Evolutionary conservation across 495 filamentous ascomycete genomes (phyloP).

Genomic region (Neurospora sp.): DNA sequence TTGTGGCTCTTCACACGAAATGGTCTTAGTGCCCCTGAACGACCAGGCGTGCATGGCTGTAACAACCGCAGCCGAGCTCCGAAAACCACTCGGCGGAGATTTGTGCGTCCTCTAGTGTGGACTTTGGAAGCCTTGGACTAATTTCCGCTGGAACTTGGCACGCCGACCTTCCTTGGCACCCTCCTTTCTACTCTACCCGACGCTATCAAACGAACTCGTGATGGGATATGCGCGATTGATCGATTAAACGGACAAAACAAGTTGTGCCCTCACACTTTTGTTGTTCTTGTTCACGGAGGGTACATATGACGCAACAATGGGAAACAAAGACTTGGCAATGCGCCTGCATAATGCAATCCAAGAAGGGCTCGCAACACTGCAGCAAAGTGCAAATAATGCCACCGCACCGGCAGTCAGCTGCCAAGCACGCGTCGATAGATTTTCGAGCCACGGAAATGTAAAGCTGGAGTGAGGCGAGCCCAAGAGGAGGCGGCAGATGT

Average conservation of each 20-base stretch:
- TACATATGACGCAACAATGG: neutral
- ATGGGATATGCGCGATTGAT: neutral
- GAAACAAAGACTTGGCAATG: neutral
- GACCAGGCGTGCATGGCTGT: neutral
- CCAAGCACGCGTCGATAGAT: neutral
- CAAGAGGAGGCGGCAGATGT: neutral
- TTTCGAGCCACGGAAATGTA: neutral
- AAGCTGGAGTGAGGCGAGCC: neutral
- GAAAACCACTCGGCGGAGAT: neutral
- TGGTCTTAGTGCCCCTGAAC: neutral
- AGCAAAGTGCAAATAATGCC: neutral
- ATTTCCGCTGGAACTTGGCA: conserved; percentile 1
- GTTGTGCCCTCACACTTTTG: neutral
- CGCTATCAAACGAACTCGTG: neutral
- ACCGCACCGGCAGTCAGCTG: neutral
- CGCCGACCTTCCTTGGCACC: neutral
- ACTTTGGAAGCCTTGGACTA: neutral
- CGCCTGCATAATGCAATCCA: neutral
- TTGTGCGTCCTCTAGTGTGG: neutral
- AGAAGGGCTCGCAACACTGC: neutral
- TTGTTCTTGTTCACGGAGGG: neutral
- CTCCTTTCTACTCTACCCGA: neutral
- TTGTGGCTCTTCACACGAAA: neutral
- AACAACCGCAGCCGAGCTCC: neutral
- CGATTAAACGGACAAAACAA: neutral